Evolutionary conservation across 805 yeast genomes (phyloP), one percentile per base, ranked within the genome.

Genomic region (Lipomyces lipofer): DNA sequence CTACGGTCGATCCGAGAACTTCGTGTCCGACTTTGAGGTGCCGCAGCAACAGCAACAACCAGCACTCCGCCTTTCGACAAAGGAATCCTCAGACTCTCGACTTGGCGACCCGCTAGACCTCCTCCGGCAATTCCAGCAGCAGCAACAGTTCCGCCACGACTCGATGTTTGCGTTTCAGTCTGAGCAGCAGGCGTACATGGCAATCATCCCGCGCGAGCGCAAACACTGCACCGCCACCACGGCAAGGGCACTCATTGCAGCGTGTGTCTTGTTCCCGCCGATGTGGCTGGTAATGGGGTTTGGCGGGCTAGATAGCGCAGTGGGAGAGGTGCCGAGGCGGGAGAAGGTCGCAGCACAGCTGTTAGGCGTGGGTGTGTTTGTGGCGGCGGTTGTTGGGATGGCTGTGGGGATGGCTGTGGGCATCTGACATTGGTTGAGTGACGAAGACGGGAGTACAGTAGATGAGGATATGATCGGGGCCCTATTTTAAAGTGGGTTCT

Each of bases 221-320:
- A 35, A 13, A n/a, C 45, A 43, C 17, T 45, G 51, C 48, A 27
- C 36, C 9, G 22, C 24, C 15, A 19, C 25, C 36, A 19, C 50
- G 25, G 66, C 72, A 9, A 27, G 58, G n/a, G 28, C 56, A 5
- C 44, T 67, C 15, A 49, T 71, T 25, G 35, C 51, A 1, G 52
- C 40, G 15, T 67, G 65, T 40, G 13, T 59, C 0, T 28, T 61
- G 22, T 71, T 73, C 55, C 77, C 77, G 2, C 76, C 76, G 15
- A 47, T 66, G 24, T 72, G 73, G 73, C 51, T 73, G 32, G 66
- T 73, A 4, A 55, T 73, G 39, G 73, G 69, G n/a, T 51, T 63
- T 2, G 77, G 77, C 6, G 66, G 62, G 54, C 62, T 71, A 35
- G 77, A 73, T 52, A 29, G 49, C 3, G 55, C 60, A 2, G 54